Base-by-base conservation (phyloP, 202 grass and related monocot species). In the Panicum virgatum region DNA sequence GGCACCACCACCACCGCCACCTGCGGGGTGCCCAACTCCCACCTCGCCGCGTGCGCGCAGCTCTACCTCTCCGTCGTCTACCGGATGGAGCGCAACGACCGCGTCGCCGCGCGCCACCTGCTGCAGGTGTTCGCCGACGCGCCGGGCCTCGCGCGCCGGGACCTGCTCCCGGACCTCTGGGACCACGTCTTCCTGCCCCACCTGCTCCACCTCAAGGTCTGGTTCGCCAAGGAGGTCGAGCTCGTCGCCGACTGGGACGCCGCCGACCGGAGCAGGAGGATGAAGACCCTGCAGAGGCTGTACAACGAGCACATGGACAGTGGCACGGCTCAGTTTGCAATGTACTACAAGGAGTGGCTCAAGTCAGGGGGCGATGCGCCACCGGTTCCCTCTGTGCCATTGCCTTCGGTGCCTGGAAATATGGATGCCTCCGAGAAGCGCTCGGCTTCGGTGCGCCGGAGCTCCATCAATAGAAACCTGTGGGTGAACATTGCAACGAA, bases 341-440 rank as follows among this genome's bases (percentile, higher is more conserved):
- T 84, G 22, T 98, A 96, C 89, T 98, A 98, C 80, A 98, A 95
- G 82, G 92, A 98, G 57, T 96, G 96, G 96, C 89, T 98, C 77
- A 93, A 89, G 66, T 77, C 63, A 14, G 96, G 91, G 5, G 88
- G 63, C 7, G 56, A 80, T 26, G 85, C 85, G n/a, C 92, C 96
- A 58, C 85, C 83, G 0, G 50, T 78, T 45, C 96, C 96, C n/a
- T 75, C 80, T 3, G 92, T 98, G 82, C 91, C 92, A 39, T 74
- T 98, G 77, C 96, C 96, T 6, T 75, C 56, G 0, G 65, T 73
- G 50, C 46, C 92, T 0, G 48, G 83, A 38, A 66, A 64, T 62
- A 78, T 71, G 12, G 50, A 74, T 45, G 66, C 57, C 0, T 64
- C 65, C 42, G 81, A 78, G 60, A 92, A 87, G 80, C 60, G 83